Base-by-base conservation (phyloP, 768 basidiomycete genomes). In the Phylloporus rhodoxanthus region DNA sequence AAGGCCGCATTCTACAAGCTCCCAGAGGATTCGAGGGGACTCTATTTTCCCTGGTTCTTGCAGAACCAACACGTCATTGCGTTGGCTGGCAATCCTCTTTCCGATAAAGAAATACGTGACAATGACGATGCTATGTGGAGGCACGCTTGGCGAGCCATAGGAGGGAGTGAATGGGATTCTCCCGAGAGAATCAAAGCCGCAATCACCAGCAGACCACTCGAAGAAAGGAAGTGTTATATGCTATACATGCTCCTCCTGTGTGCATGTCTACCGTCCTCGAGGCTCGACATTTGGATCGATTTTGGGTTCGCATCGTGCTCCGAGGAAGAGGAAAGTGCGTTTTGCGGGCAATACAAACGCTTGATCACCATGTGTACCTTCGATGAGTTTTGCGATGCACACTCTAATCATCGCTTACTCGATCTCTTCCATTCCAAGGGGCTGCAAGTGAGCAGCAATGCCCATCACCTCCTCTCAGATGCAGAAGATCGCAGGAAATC, bases 21-120 rank as follows among this genome's bases (percentile, higher is more conserved):
- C 7, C 68, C 69, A 3, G 30, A 45, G n/a, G 4, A 21, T 19
- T 9, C 8, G n/a, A 57, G 65, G 45, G 70, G 66, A 11, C 47
- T 17, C 7, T 69, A 66, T 54, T 71, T 68, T 45, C 38, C 63
- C 1, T 71, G 72, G 72, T 70, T 73, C 46, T 54, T 69, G 30
- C 25, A 66, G 28, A 65, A 73, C 50, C 60, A 67, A 41, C 52
- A 63, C 34, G 42, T 72, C 10, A 30, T 72, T n/a, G 26, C 39
- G 20, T 10, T 15, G 29, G 59, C 68, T 23, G 33, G 38, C 10
- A 15, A 34, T 8, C 23, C 30, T 9, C 20, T 33, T 9, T 11
- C 40, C 6, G 20, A 17, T 2, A 15, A 37, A 11, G 19, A 29
- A 21, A n/a, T 4, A 3, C 17, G n/a, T 19, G 40, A 47, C 13